Conservation (phyloP, 2,329 filamentous ascomycete species). For the Akanthomyces lecanii region DNA sequence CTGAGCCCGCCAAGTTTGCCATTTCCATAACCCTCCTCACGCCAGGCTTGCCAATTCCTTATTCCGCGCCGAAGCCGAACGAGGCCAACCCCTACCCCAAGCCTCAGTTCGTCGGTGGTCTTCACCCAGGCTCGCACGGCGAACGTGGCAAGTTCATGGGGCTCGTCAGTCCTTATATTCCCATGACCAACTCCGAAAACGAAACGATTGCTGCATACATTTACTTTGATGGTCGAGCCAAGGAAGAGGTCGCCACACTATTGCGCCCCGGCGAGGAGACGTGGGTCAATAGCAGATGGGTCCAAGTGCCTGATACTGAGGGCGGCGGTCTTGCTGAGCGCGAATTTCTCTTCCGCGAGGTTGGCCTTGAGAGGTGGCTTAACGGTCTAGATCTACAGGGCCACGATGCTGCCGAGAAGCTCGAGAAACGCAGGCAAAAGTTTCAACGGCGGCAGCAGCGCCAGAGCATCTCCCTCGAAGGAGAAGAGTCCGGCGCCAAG, state of each 20-base stretch:
- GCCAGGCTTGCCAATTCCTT: slow-evolving; percentile 81
- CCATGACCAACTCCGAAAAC: slow-evolving; percentile 87
- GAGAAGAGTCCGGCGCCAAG: slow-evolving; percentile 25
- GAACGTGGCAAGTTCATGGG: slow-evolving; percentile 47
- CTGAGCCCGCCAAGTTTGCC: slow-evolving; percentile 92
- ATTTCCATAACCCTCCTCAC: slow-evolving; percentile 97
- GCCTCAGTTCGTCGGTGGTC: slow-evolving; percentile 72
- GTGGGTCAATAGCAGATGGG: slow-evolving; percentile 98
- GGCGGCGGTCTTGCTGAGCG: slow-evolving; percentile 92
- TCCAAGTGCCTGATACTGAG: slow-evolving; percentile 85
- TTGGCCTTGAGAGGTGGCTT: slow-evolving; percentile 92
- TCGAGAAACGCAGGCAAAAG: slow-evolving; percentile 84
- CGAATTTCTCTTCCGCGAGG: slow-evolving; percentile 95
- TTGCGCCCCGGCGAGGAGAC: slow-evolving; percentile 92
- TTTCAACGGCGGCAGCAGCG: slow-evolving; percentile 65
- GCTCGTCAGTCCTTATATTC: slow-evolving; percentile 78
- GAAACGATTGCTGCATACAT: slow-evolving; percentile 98
- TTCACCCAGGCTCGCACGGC: slow-evolving; percentile 49
- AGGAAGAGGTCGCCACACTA: slow-evolving; percentile 95
- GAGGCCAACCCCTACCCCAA: slow-evolving; percentile 73
- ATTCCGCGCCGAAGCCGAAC: slow-evolving; percentile 81
- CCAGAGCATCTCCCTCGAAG: slow-evolving; percentile 47
- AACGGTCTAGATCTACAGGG: slow-evolving; percentile 95
- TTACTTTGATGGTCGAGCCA: slow-evolving; percentile 92
- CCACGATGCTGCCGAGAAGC: slow-evolving; percentile 81